Evolutionary conservation across 805 yeast genomes (phyloP), one percentile per base, ranked within the genome.

Genomic region (Kluyveromyces siamensis): DNA sequence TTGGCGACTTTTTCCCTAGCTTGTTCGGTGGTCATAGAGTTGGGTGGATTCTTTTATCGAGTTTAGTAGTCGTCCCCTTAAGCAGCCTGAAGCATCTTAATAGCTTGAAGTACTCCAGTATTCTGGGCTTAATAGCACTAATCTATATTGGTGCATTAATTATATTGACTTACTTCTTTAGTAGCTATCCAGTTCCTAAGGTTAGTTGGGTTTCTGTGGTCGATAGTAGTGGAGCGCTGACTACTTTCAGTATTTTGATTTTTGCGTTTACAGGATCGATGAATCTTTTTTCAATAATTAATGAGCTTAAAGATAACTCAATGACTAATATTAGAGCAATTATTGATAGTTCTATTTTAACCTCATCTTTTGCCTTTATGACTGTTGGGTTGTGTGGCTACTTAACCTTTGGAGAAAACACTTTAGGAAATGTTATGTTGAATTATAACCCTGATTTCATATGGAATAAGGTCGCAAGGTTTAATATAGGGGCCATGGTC

Each of bases 181-280:
- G 56, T 21, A 44, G 77, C 76, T 41, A 72, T 70, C 27, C 66
- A 62, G 61, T 65, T 43, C 54, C 75, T 63, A 59, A 70, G 35
- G 53, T 79, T 8, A 66, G 70, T 30, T 63, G 72, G 60, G 56
- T 70, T 50, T 55, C 62, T n/a, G 72, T 77, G 1, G 71, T 75
- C 38, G 71, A 73, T 21, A 51, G 66, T 30, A 68, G 67, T 46
- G 75, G 76, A 1, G 61, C 78, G 8, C 67, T 83, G 50, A 74
- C 84, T 21, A 79, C 88, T 8, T 81, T 86, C 57, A 84, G 87
- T 25, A 82, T 86, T 48, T 76, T 85, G 37, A 82, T 86, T 13
- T 83, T 86, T 65, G 93, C 95, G 1, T 86, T 76, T 64, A 84
- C 91, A 0, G 88, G 93, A 45, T 84, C 84, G 50, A 91, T 86